These are phyloP conservation scores for Trichoderma afroharzianum DNA, from an alignment of 2,329 filamentous ascomycete species.

Conservation along the genomic window DNA sequence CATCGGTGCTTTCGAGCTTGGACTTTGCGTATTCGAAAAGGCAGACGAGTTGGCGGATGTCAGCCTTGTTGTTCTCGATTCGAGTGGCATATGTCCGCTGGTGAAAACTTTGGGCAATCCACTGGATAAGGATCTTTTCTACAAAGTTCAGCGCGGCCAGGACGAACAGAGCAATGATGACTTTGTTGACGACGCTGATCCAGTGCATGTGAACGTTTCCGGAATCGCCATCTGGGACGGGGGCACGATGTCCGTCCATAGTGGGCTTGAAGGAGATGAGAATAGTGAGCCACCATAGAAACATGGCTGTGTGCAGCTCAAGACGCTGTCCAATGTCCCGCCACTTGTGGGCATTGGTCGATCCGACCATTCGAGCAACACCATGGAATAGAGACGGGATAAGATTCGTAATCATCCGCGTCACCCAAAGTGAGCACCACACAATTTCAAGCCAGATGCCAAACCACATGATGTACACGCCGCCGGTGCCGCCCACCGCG, in stretches of 20 bases:
- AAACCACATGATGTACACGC: constrained; percentile 82
- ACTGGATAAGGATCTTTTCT: constrained; percentile 91
- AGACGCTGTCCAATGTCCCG: constrained; percentile 80
- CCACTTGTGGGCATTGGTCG: constrained; percentile 91
- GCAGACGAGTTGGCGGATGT: constrained; percentile 60
- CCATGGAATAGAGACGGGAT: constrained; percentile 46
- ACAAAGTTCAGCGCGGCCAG: constrained; percentile 74
- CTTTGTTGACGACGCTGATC: constrained; percentile 78
- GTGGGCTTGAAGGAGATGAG: constrained; percentile 83
- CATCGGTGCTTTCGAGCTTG: constrained; percentile 55
- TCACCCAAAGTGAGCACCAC: constrained; percentile 87
- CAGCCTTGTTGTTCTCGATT: constrained; percentile 89
- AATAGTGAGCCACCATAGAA: constrained; percentile 88
- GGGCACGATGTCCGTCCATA: constrained; percentile 57
- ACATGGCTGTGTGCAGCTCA: constrained; percentile 79
- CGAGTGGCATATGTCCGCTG: constrained; percentile 83
- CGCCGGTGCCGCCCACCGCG: constrained; percentile 62
- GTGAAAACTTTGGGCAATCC: constrained; percentile 93
- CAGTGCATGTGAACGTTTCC: constrained; percentile 57
- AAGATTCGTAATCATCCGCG: constrained; percentile 50
- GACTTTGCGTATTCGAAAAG: constrained; percentile 72
- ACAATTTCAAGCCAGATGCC: constrained; percentile 92
- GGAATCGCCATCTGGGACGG: constrained; percentile 27
- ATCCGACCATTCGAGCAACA: constrained; percentile 68
- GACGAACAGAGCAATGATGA: constrained; percentile 82